These are phyloP conservation scores for Neurospora terricola DNA, from an alignment of 495 filamentous ascomycete genomes.

Conservation along the genomic window DNA sequence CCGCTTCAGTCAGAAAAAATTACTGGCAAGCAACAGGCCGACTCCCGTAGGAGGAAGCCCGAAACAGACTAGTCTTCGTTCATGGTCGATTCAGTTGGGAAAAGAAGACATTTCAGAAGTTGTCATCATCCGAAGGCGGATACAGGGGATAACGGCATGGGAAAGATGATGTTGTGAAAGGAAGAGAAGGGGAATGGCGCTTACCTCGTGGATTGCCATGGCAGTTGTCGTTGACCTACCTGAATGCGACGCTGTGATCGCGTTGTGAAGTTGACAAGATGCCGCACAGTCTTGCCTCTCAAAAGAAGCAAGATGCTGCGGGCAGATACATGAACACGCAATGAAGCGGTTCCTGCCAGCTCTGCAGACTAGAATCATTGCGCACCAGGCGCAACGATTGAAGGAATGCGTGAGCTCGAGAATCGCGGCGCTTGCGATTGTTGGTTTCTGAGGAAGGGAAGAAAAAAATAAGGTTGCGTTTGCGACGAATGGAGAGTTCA, in stretches of 20 bases:
- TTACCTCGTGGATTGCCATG: conserved; percentile 11
- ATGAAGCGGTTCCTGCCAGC: neutral
- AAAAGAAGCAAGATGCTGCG: neutral
- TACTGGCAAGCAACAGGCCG: conserved; percentile 98
- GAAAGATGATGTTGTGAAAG: neutral
- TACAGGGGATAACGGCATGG: neutral
- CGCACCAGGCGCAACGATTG: neutral
- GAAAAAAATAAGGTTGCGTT: neutral
- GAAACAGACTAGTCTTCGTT: conserved; percentile 61
- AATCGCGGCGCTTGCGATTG: neutral
- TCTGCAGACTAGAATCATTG: neutral
- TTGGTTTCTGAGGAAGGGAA: conserved; percentile 2
- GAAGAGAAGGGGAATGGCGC: conserved; percentile 3
- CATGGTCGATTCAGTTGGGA: conserved; percentile 91
- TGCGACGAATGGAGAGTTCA: neutral
- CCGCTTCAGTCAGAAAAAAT: conserved; percentile 61
- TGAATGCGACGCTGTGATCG: neutral
- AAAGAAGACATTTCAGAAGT: conserved; percentile 74
- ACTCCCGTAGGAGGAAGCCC: conserved; percentile 52
- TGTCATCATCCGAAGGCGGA: conserved; percentile 67
- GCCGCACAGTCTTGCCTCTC: neutral
- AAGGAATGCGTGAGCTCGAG: neutral
- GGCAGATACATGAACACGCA: neutral
- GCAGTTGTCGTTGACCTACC: neutral
- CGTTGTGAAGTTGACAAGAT: neutral